Base-by-base conservation (phyloP, 2,329 filamentous ascomycete genomes). In the Fusarium staphyleae region DNA sequence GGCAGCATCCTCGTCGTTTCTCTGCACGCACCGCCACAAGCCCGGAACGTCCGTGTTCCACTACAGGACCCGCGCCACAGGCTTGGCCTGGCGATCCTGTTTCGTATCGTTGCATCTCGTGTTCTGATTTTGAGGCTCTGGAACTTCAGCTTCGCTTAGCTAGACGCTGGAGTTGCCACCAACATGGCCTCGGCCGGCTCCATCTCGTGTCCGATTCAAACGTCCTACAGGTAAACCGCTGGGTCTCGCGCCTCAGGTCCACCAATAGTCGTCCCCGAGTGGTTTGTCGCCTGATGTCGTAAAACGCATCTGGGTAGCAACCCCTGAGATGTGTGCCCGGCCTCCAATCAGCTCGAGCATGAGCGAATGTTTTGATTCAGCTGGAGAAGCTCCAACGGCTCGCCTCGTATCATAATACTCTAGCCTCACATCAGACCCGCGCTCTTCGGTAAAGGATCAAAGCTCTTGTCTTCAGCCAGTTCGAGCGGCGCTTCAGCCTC, bases 401-500 rank as follows among this genome's bases (percentile, higher is more conserved):
- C n/a, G 2, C 11, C 14, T 16, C 4, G 10, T 39, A 15, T 13
- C 12, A 28, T 9, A 29, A 6, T 8, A 37, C 24, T 11, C 14
- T 18, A 19, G 9, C 8, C 26, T 46, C 47, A 59, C 57, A 64
- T 50, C 36, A 64, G 41, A 12, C 50, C 61, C 14, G 41, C 28
- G n/a, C 34, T 61, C 33, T 47, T 35, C 19, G 49, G 50, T 22
- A 56, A 26, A n/a, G 58, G 60, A 15, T 65, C 60, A 37, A 52
- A 55, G 8, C 39, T 42, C 19, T 53, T 45, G 29, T 66, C 62
- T 16, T 54, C 57, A 30, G 45, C 58, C 14, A 63, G 19, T 5
- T 60, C 49, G 24, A 67, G 39, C 2, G 72, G 71, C 13, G 48
- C 32, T 28, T 55, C 57, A 5, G 69, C 67, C 50, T 74, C 69